Base-by-base conservation (phyloP, 2,329 filamentous ascomycete species). In the Fusarium sp. region DNA sequence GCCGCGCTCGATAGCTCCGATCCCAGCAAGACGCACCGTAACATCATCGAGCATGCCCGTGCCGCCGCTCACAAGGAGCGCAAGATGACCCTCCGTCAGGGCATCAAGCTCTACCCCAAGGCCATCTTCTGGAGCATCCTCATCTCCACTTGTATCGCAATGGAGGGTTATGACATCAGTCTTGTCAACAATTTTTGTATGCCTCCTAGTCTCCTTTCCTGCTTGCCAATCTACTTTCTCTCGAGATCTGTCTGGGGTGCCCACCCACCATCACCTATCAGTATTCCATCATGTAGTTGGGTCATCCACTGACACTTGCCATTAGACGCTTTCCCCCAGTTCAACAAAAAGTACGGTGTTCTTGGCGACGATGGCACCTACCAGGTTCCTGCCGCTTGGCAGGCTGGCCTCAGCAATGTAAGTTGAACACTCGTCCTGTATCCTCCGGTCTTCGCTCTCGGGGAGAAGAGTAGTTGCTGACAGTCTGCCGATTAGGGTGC, bases 151-250 rank as follows among this genome's bases (percentile, higher is more conserved):
- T 95, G 93, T 80, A 96, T 97, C 78, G 91, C 90, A 77, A 98
- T 98, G 95, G 94, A 97, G 82, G 94, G 94, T 36, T 97, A 95
- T 84, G 94, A 97, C 79, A 87, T 96, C 67, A 92, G 90, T 77
- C 85, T 97, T 62, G 90, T 96, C 77, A 94, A 92, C 85, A 95
- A 95, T 82, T 94, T 96, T 79, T 95, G 90, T 84, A 83, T 78
- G 72, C 22, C 53, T 67, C 62, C 20, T 24, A 38, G 20, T 57
- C 61, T 38, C 20, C 14, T 33, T 57, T 22, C 11, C 16, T 16
- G n/a, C 20, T 57, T 36, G 53, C 16, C 33, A 17, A 27, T 24
- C 51, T 35, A 9, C 20, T 16, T 12, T 11, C 33, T 16, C 29
- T 14, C 17, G 17, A 53, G 31, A 27, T 16, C n/a, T 36, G 70